phyloP scores from a whole-genome alignment of 805 yeast genomes.

The Hanseniaspora mollemarum region DNA sequence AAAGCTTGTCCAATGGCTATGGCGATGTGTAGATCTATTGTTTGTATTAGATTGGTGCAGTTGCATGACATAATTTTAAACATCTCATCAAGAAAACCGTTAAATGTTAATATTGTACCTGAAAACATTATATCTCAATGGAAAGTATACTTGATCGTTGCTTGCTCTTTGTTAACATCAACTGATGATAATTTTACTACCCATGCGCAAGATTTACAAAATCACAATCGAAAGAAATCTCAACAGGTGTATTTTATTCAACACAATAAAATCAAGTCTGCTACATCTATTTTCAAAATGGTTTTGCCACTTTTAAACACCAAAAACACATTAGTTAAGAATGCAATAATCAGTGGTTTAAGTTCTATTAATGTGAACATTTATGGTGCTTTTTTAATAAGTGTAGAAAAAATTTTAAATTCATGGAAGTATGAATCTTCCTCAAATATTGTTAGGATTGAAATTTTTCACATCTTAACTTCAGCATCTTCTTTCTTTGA shows the following conservation, averaged over 20 bases:
- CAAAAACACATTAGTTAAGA: slow-evolving; percentile 57
- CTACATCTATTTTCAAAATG: slow-evolving; percentile 77
- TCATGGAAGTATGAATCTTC: slow-evolving; percentile 43
- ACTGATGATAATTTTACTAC: slow-evolving; percentile 32
- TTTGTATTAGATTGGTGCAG: slow-evolving; percentile 79
- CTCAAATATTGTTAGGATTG: slow-evolving; percentile 45
- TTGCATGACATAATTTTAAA: slow-evolving; percentile 59
- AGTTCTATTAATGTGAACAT: slow-evolving; percentile 85
- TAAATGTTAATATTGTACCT: slow-evolving; percentile 37
- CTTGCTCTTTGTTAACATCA: slow-evolving; percentile 81
- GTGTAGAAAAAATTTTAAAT: slow-evolving; percentile 48
- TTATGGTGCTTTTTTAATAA: slow-evolving; percentile 69
- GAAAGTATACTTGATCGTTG: slow-evolving; percentile 80
- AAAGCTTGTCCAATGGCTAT: slow-evolving; percentile 83
- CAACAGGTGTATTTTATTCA: slow-evolving; percentile 72
- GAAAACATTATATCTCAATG: slow-evolving; percentile 73
- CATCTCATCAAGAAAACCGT: slow-evolving; percentile 34
- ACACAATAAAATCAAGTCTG: slow-evolving; percentile 86
- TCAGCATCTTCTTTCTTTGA: slow-evolving; percentile 55
- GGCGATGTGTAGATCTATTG: slow-evolving; percentile 82
- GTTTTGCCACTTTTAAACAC: slow-evolving; percentile 70
- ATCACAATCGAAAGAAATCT: slow-evolving; percentile 65
- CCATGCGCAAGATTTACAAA: slow-evolving; percentile 68
- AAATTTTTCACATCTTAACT: slow-evolving; percentile 63
- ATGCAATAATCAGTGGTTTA: slow-evolving; percentile 79